Evolutionary conservation across 352 stramenopile genomes (phyloP), one percentile per base, ranked within the genome.

Genomic region (Phytophthora cryptogea): DNA sequence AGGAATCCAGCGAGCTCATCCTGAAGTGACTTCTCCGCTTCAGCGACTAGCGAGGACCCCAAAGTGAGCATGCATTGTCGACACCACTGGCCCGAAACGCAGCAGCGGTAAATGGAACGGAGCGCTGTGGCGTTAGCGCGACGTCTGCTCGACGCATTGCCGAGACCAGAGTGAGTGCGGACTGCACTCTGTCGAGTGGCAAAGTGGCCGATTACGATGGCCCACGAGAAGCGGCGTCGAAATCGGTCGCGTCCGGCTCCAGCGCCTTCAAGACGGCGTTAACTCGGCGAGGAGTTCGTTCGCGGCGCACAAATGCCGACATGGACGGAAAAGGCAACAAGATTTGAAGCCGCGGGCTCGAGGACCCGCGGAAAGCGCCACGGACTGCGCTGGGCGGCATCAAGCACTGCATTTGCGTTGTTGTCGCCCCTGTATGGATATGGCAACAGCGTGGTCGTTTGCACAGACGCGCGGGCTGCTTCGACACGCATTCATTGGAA

Each of bases 251-350:
- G 39, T 41, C 52, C 48, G 54, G 36, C 54, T 54, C 43, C 26
- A 31, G 33, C 49, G 28, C 46, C 32, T 43, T 54, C 47, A 54
- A 54, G 47, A 30, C 32, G 46, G 11, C 47, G 57, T 60, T 65
- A 65, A 65, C 57, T 46, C 28, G 27, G 20, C 10, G 40, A 8
- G 37, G 20, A 23, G 27, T 41, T 41, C 37, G 28, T 39, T 53
- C 17, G 28, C n/a, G 8, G 14, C 33, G 28, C 20, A 23, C 20
- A 23, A 23, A 23, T 23, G 20, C 32, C 36, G 56, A 64, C 47
- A 65, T 37, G 35, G 35, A 43, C 39, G 58, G 58, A 66, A 66
- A 60, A 55, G 42, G 33, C 50, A 61, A 43, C 35, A 43, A 50
- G 58, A 66, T 66, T 66, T 66, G 50, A 36, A 32, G 9, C 16